Evolutionary conservation across 306 rosid species (phyloP).

Genomic region (Carpinus viminea): DNA sequence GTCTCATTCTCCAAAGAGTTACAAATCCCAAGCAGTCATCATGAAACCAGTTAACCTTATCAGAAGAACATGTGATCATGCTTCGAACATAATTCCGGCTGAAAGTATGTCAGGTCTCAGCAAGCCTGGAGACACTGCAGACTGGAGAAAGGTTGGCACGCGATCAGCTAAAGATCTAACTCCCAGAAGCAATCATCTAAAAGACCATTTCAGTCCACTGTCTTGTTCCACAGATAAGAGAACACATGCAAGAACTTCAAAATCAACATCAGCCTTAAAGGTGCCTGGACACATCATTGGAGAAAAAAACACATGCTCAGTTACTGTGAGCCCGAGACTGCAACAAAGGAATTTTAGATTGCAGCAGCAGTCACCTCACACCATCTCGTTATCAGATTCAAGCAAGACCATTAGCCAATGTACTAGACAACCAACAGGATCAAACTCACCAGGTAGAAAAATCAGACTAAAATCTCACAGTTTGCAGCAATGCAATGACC

Average conservation of each 20-base stretch:
- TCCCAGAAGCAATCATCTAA: slow-evolving; percentile 32
- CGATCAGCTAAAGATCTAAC: slow-evolving; percentile 35
- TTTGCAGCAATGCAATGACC: slow-evolving; percentile 39
- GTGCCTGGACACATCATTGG: slow-evolving; percentile 30
- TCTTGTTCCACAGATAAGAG: slow-evolving; percentile 37
- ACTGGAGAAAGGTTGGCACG: slow-evolving; percentile 47
- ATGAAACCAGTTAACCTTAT: slow-evolving; percentile 57
- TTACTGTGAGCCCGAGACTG: slow-evolving; percentile 55
- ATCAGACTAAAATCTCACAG: slow-evolving; percentile 43
- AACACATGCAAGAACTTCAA: slow-evolving; percentile 38
- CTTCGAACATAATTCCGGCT: slow-evolving; percentile 28
- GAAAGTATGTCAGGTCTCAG: slow-evolving; percentile 35
- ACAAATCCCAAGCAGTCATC: slow-evolving; percentile 52
- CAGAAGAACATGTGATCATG: slow-evolving; percentile 38
- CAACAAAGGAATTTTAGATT: slow-evolving; percentile 51
- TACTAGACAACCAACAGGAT: slow-evolving; percentile 35
- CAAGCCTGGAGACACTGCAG: slow-evolving; percentile 29
- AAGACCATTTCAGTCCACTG: slow-evolving; percentile 34
- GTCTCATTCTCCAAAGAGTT: slow-evolving; percentile 33
- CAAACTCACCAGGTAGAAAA: slow-evolving; percentile 44
- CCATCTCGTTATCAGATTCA: slow-evolving; percentile 47
- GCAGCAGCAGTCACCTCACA: slow-evolving; percentile 61
- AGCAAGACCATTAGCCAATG: slow-evolving; percentile 41
- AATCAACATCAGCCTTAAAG: slow-evolving; percentile 41
- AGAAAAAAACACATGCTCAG: slow-evolving; percentile 37